Conservation (phyloP, 768 basidiomycete genomes). For the Chalciporus chontae region DNA sequence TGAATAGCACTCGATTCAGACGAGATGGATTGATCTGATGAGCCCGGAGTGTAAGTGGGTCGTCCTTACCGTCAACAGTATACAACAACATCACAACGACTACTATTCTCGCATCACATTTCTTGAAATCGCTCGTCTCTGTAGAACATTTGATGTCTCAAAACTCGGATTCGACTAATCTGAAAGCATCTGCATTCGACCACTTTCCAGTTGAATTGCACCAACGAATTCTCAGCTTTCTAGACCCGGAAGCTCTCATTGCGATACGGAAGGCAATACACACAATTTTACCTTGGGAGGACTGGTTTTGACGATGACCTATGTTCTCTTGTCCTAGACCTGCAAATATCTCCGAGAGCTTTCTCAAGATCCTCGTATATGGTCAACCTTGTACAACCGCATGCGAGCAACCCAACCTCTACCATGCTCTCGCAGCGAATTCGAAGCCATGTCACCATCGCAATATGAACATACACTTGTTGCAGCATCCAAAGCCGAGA, state of each 20-base stretch:
- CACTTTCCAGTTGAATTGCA: constrained; percentile 7
- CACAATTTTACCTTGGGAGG: not conserved
- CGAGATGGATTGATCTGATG: too few species aligned
- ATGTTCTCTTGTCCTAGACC: constrained; percentile 1
- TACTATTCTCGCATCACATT: not conserved
- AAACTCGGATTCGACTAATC: not conserved
- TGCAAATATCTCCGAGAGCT: constrained; percentile 6
- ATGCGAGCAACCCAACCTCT: constrained; percentile 4
- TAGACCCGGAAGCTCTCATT: constrained; percentile 6
- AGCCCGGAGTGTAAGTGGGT: too few species aligned
- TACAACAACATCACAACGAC: too few species aligned
- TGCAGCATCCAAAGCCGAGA: constrained; percentile 4
- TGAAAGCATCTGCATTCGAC: not conserved
- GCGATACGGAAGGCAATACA: constrained; percentile 10
- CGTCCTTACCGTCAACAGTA: too few species aligned
- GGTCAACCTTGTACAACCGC: not conserved
- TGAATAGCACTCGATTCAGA: too few species aligned
- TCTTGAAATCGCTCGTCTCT: not conserved
- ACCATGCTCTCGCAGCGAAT: constrained; percentile 4
- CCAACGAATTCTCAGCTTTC: not conserved
- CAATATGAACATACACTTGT: constrained; percentile 8
- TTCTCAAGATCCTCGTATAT: constrained; percentile 1
- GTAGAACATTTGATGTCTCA: not conserved
- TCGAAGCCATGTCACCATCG: not conserved
- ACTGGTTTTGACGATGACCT: not conserved